Percentiles rank a stretch among this genome's conserved stretches.
phyloP scores from a whole-genome alignment of 2,329 filamentous ascomycete genomes.

The Botrytis deweyae region DNA sequence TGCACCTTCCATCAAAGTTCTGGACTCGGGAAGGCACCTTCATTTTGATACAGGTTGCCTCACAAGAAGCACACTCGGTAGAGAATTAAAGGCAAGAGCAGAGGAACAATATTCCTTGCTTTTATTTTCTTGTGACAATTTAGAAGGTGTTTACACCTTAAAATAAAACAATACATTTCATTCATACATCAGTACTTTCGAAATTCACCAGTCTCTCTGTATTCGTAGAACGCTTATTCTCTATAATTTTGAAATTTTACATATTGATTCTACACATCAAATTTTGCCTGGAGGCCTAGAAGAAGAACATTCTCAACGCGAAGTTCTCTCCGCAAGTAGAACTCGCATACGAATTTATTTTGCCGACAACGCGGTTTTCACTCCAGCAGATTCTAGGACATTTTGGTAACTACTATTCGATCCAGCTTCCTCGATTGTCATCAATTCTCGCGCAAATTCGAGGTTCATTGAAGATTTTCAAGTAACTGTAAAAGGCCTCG shows the following conservation, averaged over 20 bases:
- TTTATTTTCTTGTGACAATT: neutral
- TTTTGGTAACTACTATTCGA: neutral
- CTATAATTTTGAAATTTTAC: neutral
- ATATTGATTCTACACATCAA: neutral
- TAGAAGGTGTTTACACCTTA: fast-evolving
- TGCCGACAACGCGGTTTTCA: neutral
- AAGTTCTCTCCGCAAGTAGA: neutral
- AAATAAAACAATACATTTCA: neutral
- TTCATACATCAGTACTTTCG: neutral
- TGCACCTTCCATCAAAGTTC: neutral
- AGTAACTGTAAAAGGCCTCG: neutral
- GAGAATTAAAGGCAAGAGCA: neutral
- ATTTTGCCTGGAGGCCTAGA: neutral
- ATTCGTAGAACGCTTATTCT: neutral
- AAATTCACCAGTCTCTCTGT: neutral
- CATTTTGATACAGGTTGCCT: too few relatives aligned
- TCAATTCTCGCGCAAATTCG: neutral
- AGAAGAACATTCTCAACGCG: fast-evolving
- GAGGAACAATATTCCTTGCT: neutral
- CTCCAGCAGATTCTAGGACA: neutral
- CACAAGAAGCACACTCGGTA: too few relatives aligned
- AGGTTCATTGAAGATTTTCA: neutral
- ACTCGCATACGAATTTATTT: neutral
- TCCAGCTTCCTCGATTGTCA: neutral
- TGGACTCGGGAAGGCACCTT: neutral